phyloP scores from a whole-genome alignment of 805 yeast genomes.

The Candida hungchunana region DNA sequence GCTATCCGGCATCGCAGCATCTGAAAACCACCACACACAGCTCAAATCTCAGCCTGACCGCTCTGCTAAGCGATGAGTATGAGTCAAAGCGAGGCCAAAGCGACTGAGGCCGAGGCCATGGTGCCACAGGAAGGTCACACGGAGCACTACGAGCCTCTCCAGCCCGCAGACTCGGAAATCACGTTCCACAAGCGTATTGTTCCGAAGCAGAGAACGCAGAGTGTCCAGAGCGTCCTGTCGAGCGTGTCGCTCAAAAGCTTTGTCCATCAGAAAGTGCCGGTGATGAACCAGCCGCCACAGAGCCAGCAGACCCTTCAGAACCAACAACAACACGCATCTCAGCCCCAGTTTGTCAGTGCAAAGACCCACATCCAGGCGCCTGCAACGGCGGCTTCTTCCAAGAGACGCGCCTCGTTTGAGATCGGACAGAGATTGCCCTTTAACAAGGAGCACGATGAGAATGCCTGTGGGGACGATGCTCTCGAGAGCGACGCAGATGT shows the following conservation, averaged over 20 bases:
- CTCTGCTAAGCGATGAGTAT: too few species aligned
- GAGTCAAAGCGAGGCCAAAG: neutral
- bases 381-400: constrained; percentile 34
- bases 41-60: too few species aligned
- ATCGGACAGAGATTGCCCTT: constrained; percentile 33
- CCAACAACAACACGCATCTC: constrained; percentile 11
- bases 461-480: constrained; percentile 11
- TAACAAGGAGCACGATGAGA: constrained; percentile 27
- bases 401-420: constrained; percentile 28
- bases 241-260: constrained; percentile 59
- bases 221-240: constrained; percentile 38
- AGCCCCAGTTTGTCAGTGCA: constrained; percentile 26
- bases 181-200: constrained; percentile 64
- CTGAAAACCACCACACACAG: constrained; percentile 4
- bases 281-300: constrained; percentile 1
- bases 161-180: constrained; percentile 37
- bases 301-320: constrained; percentile 1
- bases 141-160: constrained; percentile 9
- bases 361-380: constrained; percentile 39
- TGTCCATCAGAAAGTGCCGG: constrained; percentile 32
- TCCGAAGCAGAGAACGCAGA: constrained; percentile 35
- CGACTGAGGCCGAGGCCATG: neutral
- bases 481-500: constrained; percentile 24
- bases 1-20: constrained; percentile 3
- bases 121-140: constrained; percentile 28